Evolutionary conservation across 805 yeast genomes (phyloP).

Genomic region (Yarrowia divulgata): DNA sequence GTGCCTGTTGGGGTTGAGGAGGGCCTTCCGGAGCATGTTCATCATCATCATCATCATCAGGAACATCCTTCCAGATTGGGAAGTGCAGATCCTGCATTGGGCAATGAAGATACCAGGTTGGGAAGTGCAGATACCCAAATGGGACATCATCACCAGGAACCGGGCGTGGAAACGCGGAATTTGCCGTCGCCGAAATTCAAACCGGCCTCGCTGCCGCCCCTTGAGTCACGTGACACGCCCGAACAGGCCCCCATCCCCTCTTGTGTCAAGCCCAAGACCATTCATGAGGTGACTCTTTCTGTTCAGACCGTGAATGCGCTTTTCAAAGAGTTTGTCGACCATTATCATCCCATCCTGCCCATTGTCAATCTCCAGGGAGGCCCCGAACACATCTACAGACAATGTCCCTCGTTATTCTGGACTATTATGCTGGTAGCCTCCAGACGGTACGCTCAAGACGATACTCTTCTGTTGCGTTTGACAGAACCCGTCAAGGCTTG

Average conservation of each 20-base stretch:
- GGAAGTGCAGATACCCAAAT: background rate
- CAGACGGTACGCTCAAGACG: conserved; percentile 60
- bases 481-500: conserved; percentile 76
- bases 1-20: conserved; percentile 23
- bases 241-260: background rate
- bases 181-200: conserved; percentile 26
- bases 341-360: conserved; percentile 86
- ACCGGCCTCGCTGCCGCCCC: background rate
- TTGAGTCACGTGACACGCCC: conserved; percentile 3
- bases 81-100: background rate
- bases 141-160: background rate
- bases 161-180: conserved; percentile 3
- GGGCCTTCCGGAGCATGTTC: too few species aligned
- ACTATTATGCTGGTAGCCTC: conserved; percentile 85
- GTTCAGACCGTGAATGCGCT: conserved; percentile 67
- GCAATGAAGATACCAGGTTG: conserved; percentile 8
- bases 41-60: background rate
- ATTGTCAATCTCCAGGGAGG: conserved; percentile 83
- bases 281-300: conserved; percentile 71
- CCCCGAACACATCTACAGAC: conserved; percentile 76
- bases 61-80: background rate
- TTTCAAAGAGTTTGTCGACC: conserved; percentile 71
- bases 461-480: conserved; percentile 60
- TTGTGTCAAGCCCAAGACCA: conserved; percentile 68
- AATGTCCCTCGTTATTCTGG: conserved; percentile 94